Base-by-base conservation (phyloP, 225 moss, liverwort and hornwort species). In the Polytrichum formosum region DNA sequence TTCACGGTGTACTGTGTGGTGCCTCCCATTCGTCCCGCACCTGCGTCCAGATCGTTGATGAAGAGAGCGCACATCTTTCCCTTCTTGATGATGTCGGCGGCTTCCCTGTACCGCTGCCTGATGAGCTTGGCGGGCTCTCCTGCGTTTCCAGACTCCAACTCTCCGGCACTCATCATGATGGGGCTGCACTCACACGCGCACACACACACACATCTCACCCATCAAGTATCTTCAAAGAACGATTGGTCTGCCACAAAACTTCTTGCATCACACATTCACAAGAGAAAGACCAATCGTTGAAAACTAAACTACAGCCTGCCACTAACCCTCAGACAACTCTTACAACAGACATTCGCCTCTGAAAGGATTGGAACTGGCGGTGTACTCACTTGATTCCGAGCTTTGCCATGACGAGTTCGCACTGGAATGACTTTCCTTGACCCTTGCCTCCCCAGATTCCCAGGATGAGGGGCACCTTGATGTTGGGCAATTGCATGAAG, bases 391-490 rank as follows among this genome's bases (percentile, higher is more conserved):
- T 92, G 67, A 94, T 97, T 9, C 94, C 94, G 22, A 97, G 92
- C 87, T 97, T 94, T 63, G 89, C 70, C 75, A 97, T 85, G 19
- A 92, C 87, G 5, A 94, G 92, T 71, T 97, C 97, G 31, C 84
- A 84, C 76, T 97, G 94, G 82, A 97, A 97, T 2, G 97, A 97
- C 81, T 97, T 97, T n/a, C 97, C 97, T 81, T 97, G 94, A 22
- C 97, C 97, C 80, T 97, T 97, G 55, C 94, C 97, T 91, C 97
- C 94, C 97, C 94, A 94, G 23, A 97, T 78, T 67, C 96, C 96
- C 46, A 96, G 90, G 67, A 96, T 96, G 59, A 96, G 93, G 21
- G 96, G 96, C 22, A 96, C 70, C 90, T 96, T 96, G 69, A 96
- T 96, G 65, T 84, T 89, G n/a, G 90, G 89, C 86, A 93, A 68